A percentile compares a stretch with the other conserved stretches of the same genome.
These are phyloP conservation scores for Mycosphaerella sp. DNA, from an alignment of 2,329 filamentous ascomycete genomes.

Conservation along the genomic window DNA sequence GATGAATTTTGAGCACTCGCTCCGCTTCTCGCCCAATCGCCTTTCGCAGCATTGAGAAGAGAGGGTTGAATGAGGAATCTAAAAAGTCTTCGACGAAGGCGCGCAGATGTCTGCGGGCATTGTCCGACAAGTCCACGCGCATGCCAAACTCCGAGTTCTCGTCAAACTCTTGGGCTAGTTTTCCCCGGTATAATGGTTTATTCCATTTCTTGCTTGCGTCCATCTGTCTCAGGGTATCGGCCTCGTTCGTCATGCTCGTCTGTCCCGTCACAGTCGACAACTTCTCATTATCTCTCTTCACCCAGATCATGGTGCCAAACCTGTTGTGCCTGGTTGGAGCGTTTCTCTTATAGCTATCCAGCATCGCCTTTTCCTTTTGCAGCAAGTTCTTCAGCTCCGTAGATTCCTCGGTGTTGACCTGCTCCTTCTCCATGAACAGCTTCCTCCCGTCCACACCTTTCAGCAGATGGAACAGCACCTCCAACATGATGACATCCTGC, in stretches of 20 bases:
- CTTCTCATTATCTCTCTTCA: constrained; percentile 78
- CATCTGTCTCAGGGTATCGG: constrained; percentile 75
- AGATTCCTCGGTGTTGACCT: constrained; percentile 61
- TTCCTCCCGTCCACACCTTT: constrained; percentile 81
- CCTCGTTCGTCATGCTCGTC: constrained; percentile 67
- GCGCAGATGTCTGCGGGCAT: constrained; percentile 69
- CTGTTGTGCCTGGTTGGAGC: constrained; percentile 84
- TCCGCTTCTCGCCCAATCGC: constrained; percentile 85
- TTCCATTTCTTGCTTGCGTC: constrained; percentile 87
- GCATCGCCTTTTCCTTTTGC: constrained; percentile 76
- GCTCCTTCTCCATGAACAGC: constrained; percentile 74
- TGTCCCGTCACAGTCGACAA: constrained; percentile 84
- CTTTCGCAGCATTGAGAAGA: constrained; percentile 75
- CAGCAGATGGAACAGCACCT: constrained; percentile 85
- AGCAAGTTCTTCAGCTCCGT: constrained; percentile 69
- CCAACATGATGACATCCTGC: constrained; percentile 83
- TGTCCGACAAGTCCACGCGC: constrained; percentile 60
- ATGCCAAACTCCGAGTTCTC: constrained; percentile 68
- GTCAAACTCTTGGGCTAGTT: constrained; percentile 41
- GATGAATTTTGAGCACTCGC: constrained; percentile 66
- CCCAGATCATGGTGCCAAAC: constrained; percentile 96
- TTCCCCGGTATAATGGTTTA: constrained; percentile 57
- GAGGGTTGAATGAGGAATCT: constrained; percentile 88
- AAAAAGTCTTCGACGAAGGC: constrained; percentile 88
- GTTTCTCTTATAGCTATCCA: constrained; percentile 66